phyloP scores from a whole-genome alignment of 225 moss, liverwort and hornwort genomes.

The Physcomitrium patens region DNA sequence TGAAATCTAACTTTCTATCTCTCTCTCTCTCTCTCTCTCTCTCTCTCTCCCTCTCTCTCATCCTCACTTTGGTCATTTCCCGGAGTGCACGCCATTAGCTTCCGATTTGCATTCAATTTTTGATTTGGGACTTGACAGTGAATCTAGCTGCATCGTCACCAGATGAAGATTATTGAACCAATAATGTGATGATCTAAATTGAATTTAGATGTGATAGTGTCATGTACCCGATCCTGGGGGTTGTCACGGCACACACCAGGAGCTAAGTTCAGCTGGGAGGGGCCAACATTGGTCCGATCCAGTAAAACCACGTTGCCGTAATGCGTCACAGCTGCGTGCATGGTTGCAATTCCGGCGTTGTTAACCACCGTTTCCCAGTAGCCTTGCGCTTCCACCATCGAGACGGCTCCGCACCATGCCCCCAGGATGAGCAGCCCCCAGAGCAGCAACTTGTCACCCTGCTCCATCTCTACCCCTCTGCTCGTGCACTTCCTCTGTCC shows the following conservation, averaged over 20 bases:
- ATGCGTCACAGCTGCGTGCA: constrained; percentile 64
- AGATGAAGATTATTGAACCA: neutral
- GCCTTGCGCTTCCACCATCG: constrained; percentile 45
- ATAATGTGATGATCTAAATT: neutral
- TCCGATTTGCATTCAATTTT: too few species aligned
- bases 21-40: neutral
- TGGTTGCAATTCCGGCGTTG: constrained; percentile 60
- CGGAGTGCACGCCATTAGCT: too few species aligned
- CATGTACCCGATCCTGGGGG: constrained; percentile 49
- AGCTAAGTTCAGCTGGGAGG: constrained; percentile 47
- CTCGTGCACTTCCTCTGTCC: constrained; percentile 30
- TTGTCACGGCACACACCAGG: constrained; percentile 57
- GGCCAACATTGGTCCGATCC: constrained; percentile 60
- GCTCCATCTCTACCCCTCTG: neutral
- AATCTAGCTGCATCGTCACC: neutral
- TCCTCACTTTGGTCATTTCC: too few species aligned
- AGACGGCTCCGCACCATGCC: neutral
- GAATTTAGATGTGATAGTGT: neutral
- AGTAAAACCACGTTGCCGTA: constrained; percentile 58
- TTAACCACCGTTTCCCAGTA: constrained; percentile 59
- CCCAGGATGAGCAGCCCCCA: constrained; percentile 25
- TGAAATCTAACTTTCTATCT: neutral
- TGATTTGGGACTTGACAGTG: too few species aligned
- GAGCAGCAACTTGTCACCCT: neutral
- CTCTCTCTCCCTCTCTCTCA: neutral